Conservation (phyloP, 805 yeast genomes). For the Diddensiella caesifluorescens region DNA sequence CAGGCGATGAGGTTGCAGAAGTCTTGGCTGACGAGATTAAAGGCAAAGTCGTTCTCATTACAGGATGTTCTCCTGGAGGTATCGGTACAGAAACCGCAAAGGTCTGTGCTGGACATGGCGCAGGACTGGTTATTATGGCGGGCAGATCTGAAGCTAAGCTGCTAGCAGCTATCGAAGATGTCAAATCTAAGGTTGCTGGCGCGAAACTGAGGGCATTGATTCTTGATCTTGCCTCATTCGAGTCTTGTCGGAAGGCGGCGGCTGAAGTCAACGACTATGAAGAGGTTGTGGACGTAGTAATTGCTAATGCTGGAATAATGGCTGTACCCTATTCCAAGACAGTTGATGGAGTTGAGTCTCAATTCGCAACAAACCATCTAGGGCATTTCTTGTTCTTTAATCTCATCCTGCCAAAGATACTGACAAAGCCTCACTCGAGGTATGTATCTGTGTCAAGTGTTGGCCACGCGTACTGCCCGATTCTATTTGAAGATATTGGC, state of each 20-base stretch:
- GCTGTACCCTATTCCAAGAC: slow-evolving; percentile 59
- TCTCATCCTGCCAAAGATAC: slow-evolving; percentile 4
- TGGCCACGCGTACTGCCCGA: slow-evolving; percentile 4
- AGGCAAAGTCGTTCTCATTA: slow-evolving; percentile 14
- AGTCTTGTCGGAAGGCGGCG: slow-evolving; percentile 17
- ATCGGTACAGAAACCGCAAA: slow-evolving; percentile 17
- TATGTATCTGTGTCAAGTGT: background rate
- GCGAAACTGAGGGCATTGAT: slow-evolving; percentile 10
- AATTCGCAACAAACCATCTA: slow-evolving; percentile 70
- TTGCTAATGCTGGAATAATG: slow-evolving; percentile 78
- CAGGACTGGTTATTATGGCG: slow-evolving; percentile 9
- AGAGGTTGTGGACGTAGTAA: slow-evolving; percentile 48
- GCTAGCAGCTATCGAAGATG: slow-evolving; percentile 6
- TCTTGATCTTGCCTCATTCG: slow-evolving; percentile 16
- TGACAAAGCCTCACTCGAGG: background rate
- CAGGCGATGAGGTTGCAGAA: slow-evolving; percentile 8
- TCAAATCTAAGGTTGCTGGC: slow-evolving; percentile 9
- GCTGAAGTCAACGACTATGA: slow-evolving; percentile 12
- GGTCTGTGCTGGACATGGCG: slow-evolving; percentile 10
- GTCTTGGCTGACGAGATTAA: slow-evolving; percentile 7
- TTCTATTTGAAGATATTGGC: slow-evolving; percentile 5
- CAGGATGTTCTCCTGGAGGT: slow-evolving; percentile 17
- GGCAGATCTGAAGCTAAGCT: slow-evolving; percentile 8
- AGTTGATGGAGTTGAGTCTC: slow-evolving; percentile 68
- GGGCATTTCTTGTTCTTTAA: slow-evolving; percentile 70